These are phyloP conservation scores for Solanum habrochaites DNA, from an alignment of 257 asterid species.

Conservation along the genomic window DNA sequence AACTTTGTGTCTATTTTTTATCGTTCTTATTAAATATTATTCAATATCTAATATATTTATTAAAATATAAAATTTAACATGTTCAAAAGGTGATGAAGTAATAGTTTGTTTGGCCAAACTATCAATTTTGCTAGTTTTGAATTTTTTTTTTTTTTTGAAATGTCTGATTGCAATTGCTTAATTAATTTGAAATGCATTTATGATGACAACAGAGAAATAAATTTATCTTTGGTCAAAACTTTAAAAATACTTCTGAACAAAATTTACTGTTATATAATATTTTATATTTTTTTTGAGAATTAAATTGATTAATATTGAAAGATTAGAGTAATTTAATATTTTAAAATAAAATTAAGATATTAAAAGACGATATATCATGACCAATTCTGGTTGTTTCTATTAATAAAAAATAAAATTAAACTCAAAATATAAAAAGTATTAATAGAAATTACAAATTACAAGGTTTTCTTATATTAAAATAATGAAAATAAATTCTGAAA, in stretches of 20 bases:
- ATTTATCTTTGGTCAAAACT: neutral
- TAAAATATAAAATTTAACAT: too few relatives aligned
- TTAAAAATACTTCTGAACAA: neutral
- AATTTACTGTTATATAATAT: neutral
- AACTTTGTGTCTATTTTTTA: too few relatives aligned
- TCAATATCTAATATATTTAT: too few relatives aligned
- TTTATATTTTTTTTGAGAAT: too few relatives aligned
- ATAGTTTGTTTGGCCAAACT: neutral
- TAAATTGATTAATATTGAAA: fast-evolving
- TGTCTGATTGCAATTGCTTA: neutral
- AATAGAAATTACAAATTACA: neutral
- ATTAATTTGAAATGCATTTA: neutral
- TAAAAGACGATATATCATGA: neutral
- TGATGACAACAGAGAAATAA: neutral
- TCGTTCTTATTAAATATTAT: too few relatives aligned
- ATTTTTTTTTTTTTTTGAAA: too few relatives aligned
- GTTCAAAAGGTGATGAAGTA: too few relatives aligned
- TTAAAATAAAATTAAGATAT: too few relatives aligned
- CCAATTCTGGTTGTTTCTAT: neutral
- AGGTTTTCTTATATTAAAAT: neutral
- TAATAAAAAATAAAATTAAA: too few relatives aligned
- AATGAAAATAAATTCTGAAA: too few relatives aligned
- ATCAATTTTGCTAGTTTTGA: too few relatives aligned
- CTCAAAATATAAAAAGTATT: neutral
- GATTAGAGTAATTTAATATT: too few relatives aligned